A percentile compares a stretch with the other conserved stretches of the same genome.
These are phyloP conservation scores for Nelumbo lutea DNA, from an alignment of 164 flowering plant species.

Conservation along the genomic window DNA sequence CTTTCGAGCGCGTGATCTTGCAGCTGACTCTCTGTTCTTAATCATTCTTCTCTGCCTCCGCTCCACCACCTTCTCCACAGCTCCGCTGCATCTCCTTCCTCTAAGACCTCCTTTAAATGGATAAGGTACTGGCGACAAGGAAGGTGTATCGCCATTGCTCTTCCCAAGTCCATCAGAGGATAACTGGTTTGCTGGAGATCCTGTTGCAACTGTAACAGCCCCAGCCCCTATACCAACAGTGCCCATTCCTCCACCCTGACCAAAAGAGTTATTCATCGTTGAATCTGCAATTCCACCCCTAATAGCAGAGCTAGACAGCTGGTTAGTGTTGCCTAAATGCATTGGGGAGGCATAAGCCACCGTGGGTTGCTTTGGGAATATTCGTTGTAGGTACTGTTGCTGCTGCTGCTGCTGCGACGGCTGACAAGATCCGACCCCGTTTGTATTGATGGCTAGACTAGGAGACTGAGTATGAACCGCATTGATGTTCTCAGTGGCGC, in stretches of 20 bases:
- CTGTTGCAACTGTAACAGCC: constrained; percentile 33
- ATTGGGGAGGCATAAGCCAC: constrained; percentile 38
- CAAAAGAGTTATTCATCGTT: constrained; percentile 30
- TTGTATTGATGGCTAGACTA: constrained; percentile 15
- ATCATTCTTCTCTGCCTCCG: constrained; percentile 92
- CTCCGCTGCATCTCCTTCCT: constrained; percentile 51
- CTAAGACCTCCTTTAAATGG: constrained; percentile 52
- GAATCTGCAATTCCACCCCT: constrained; percentile 48
- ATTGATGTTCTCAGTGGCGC: constrained; percentile 9
- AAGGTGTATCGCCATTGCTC: constrained; percentile 74
- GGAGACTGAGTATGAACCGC: constrained; percentile 16
- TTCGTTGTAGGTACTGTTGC: constrained; percentile 32
- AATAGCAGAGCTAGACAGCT: constrained; percentile 40
- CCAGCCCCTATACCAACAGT: constrained; percentile 56
- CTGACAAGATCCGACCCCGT: constrained; percentile 22
- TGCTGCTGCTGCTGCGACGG: constrained; percentile 18
- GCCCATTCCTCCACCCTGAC: constrained; percentile 42
- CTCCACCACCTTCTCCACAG: constrained; percentile 82
- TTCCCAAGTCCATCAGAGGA: constrained; percentile 71
- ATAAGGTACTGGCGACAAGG: constrained; percentile 79
- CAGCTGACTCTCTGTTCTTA: constrained; percentile 92
- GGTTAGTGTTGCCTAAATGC: constrained; percentile 27
- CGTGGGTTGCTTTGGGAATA: constrained; percentile 36
- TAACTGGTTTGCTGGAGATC: constrained; percentile 58
- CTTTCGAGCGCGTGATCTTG: constrained; percentile 93